phyloP scores from a whole-genome alignment of 1,139 yeast genomes.

The Trichomonascaceae sp. region DNA sequence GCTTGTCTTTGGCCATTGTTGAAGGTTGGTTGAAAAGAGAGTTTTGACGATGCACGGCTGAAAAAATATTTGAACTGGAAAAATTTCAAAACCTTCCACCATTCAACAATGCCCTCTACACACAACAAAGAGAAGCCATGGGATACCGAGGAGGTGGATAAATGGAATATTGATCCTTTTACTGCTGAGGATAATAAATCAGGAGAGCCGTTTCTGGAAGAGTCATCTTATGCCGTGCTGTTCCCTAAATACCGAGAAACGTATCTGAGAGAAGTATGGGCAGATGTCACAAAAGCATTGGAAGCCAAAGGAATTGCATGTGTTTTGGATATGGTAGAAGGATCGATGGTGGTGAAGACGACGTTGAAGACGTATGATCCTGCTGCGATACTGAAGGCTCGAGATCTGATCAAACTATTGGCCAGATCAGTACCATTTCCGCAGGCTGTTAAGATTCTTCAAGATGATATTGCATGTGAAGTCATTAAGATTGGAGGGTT shows the following conservation, averaged over 20 bases:
- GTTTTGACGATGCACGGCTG: constrained; percentile 1
- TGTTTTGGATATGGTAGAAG: constrained; percentile 85
- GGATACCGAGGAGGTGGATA: constrained; percentile 94
- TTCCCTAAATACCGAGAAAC: constrained; percentile 96
- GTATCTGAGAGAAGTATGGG: constrained; percentile 86
- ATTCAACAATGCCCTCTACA: constrained; percentile 72
- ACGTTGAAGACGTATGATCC: constrained; percentile 96
- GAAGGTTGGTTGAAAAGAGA: constrained; percentile 1
- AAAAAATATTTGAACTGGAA: background rate
- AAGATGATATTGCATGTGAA: constrained; percentile 93
- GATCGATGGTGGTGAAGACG: constrained; percentile 94
- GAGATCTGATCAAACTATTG: constrained; percentile 86
- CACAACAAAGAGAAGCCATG: constrained; percentile 95
- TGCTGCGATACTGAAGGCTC: constrained; percentile 84
- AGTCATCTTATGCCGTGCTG: constrained; percentile 86
- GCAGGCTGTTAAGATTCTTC: constrained; percentile 85
- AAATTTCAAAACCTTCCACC: background rate
- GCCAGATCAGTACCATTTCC: constrained; percentile 98
- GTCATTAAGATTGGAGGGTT: constrained; percentile 90
- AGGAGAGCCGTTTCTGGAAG: constrained; percentile 87
- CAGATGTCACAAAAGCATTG: constrained; percentile 78
- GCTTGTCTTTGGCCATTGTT: constrained; percentile 1
- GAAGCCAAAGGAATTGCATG: constrained; percentile 71
- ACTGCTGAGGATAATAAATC: constrained; percentile 82
- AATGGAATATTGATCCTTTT: constrained; percentile 88